Base-by-base conservation (phyloP, 768 basidiomycete species). In the Tulasnella sp. region DNA sequence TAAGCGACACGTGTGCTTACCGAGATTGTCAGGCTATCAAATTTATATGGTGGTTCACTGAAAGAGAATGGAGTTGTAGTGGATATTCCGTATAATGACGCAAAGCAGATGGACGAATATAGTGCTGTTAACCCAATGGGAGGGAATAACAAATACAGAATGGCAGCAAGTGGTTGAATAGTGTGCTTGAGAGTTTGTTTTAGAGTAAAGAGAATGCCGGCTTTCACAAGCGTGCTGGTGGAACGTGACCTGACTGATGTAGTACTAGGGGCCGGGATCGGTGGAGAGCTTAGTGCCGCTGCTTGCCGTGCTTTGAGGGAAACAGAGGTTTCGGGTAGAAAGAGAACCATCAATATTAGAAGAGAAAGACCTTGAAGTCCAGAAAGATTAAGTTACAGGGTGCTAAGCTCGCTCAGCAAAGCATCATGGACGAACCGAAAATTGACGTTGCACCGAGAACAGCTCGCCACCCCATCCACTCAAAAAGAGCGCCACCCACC, bases 71-170 rank as follows among this genome's bases (percentile, higher is more conserved):
- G 49, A 13, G 42, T 40, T 12, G 50, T 32, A 20, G 45, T 45
- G 43, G 42, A 37, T 19, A 53, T 37, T 27, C 49, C 55, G 51
- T 53, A 56, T 5, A 52, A 19, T 9, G 48, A 56, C 9, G 35
- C 50, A 45, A 56, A 56, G 51, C 55, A 56, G 50, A 53, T 15
- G 16, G 63, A 12, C 63, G 64, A 19, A 58, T 53, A 33, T 54
- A 53, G 10, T 60, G 65, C 16, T 61, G 59, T 16, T 52, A 47
- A 7, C 53, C 56, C 9, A 58, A 59, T 24, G 60, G 61, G 31
- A 57, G 57, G 27, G 60, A 60, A 24, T 57, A 51, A 29, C 60
- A 61, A 31, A 62, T 45, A 42, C 15, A 16, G 3, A 16, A 56
- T 22, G 10, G 55, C 46, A 3, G 28, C 22, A 15, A 56, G 42